Evolutionary conservation across 106 monocot genomes (phyloP), one percentile per base, ranked within the genome.

Genomic region (Apostasia shenzhenica): DNA sequence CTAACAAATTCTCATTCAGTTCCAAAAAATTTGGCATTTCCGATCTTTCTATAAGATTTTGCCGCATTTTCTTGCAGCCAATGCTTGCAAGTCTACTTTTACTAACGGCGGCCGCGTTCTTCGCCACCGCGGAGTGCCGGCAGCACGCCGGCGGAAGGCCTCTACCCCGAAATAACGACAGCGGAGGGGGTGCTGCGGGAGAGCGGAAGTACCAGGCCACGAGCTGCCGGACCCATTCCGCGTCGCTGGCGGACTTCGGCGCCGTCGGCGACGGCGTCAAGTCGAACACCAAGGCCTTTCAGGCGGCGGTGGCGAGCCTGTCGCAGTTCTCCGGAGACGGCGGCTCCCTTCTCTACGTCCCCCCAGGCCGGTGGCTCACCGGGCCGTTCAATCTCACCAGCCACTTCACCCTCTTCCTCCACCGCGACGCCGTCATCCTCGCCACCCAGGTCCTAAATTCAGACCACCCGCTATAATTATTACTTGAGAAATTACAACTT

Each of bases 231-330:
- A 72, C 77, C 40, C 80, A 89, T 70, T 41, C 76, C 12, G 86
- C 78, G 67, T 84, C 86, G 40, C 41, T 95, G 60, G 26, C 75
- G 67, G 92, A 95, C 26, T 95, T 95, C 73, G 95, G 95, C 11
- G 95, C 75, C 0, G 89, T 95, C 1, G 86, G 86, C 8, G 95
- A 95, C 75, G 92, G 95, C 8, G 57, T 46, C 2, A 89, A 88
- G 3, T 89, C 84, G 42, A 95, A 95, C 86, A 95, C 92, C 45
- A 56, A 59, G 70, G 89, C 89, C 1, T 90, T 90, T 71, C 70
- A 49, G 49, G 67, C 74, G 13, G 89, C 89, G 11, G 73, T 90
- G 26, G 78, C 43, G 10, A 65, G 76, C 46, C 75, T 90, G 3
- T 53, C 67, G 14, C 77, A 78, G 65, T 80, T 72, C 61, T 53